These are phyloP conservation scores for Plasmodium fragile DNA, from an alignment of 169 alveolate genomes.

Conservation along the genomic window DNA sequence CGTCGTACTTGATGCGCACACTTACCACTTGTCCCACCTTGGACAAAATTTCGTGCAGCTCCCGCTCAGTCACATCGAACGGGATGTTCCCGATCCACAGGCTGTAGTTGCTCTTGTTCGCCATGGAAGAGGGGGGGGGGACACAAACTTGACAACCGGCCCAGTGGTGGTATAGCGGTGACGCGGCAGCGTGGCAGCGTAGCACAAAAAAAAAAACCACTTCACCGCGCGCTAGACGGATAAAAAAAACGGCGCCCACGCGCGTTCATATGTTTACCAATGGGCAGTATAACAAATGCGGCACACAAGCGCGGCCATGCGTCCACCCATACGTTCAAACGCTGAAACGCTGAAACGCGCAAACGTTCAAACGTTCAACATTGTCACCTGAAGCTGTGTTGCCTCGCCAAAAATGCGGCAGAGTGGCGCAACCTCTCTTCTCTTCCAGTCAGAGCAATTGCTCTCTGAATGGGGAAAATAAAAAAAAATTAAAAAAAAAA, in stretches of 20 bases:
- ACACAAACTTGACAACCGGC: too few species aligned
- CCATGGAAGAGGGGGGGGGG: background rate
- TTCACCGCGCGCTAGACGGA: background rate
- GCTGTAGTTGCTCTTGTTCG: conserved; percentile 40
- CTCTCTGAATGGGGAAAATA: background rate
- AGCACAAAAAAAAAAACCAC: background rate
- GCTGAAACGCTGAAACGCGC: background rate
- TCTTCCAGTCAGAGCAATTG: background rate
- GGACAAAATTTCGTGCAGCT: conserved; percentile 78
- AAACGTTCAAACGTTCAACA: background rate
- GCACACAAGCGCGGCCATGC: background rate
- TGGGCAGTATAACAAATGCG: background rate
- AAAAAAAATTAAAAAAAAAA: background rate
- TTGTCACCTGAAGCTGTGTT: background rate
- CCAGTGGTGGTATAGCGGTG: background rate
- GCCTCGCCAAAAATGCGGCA: background rate
- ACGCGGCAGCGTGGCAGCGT: background rate
- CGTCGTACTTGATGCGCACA: conserved; percentile 80
- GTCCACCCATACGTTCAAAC: background rate
- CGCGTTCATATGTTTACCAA: background rate
- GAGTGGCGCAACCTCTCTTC: background rate
- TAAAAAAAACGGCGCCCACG: background rate
- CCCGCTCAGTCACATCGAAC: conserved; percentile 81
- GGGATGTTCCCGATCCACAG: conserved; percentile 81
- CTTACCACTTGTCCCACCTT: conserved; percentile 78